phyloP scores from a whole-genome alignment of 441 rosid species.

The Geranium incanum region DNA sequence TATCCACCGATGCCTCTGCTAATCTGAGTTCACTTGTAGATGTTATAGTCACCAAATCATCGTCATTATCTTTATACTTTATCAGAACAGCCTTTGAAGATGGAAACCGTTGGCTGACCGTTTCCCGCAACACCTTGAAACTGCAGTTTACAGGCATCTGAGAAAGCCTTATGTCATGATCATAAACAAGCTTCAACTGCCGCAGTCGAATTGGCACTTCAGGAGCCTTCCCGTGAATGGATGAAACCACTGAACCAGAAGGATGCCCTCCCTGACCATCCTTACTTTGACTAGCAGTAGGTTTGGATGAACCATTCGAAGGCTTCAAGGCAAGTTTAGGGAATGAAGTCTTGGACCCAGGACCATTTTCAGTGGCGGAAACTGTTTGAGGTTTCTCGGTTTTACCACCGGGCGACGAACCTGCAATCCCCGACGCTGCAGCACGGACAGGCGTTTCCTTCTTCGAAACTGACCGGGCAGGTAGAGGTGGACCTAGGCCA shows the following conservation, averaged over 20 bases:
- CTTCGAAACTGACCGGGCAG: slow-evolving; percentile 60
- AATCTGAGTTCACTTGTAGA: slow-evolving; percentile 61
- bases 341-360: slow-evolving; percentile 35
- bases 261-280: slow-evolving; percentile 30
- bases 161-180: slow-evolving; percentile 75
- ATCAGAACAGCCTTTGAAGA: slow-evolving; percentile 75
- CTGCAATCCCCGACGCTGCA: slow-evolving; percentile 28
- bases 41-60: slow-evolving; percentile 84
- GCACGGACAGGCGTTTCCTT: slow-evolving; percentile 29
- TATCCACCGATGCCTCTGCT: slow-evolving; percentile 61
- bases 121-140: slow-evolving; percentile 70
- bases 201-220: slow-evolving; percentile 46
- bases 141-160: slow-evolving; percentile 76
- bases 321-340: slow-evolving; percentile 56
- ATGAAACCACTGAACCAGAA: slow-evolving; percentile 18
- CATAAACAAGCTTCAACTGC: slow-evolving; percentile 79
- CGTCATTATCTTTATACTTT: slow-evolving; percentile 76
- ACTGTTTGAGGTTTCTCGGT: slow-evolving; percentile 37
- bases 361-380: slow-evolving; percentile 44
- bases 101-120: slow-evolving; percentile 63
- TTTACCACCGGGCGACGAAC: slow-evolving; percentile 34
- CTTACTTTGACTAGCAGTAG: slow-evolving; percentile 4
- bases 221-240: slow-evolving; percentile 21
- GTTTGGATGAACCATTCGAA: slow-evolving; percentile 40
- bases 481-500: slow-evolving; percentile 86